Evolutionary conservation across 257 asterid species (phyloP).

Genomic region (Misopates orontium): DNA sequence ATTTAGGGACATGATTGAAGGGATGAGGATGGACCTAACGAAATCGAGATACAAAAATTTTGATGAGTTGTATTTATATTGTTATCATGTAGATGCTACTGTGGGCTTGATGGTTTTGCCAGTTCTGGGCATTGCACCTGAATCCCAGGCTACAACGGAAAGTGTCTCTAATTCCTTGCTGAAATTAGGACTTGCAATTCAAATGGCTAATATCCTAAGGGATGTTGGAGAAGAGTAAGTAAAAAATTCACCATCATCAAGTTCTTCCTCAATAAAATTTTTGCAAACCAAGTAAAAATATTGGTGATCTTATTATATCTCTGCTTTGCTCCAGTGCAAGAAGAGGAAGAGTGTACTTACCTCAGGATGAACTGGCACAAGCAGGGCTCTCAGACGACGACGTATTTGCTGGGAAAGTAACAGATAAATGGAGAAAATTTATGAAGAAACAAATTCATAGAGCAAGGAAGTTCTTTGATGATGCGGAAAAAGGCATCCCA

Average conservation of each 20-base stretch:
- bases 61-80: constrained; percentile 85
- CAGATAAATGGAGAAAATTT: constrained; percentile 90
- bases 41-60: constrained; percentile 86
- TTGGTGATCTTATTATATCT: no score
- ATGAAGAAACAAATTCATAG: constrained; percentile 91
- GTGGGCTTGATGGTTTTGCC: constrained; percentile 99
- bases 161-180: constrained; percentile 81
- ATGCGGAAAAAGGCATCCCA: constrained; percentile 78
- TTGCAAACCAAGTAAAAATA: no score
- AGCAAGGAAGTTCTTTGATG: constrained; percentile 85
- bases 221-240: constrained; percentile 99
- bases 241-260: not conserved
- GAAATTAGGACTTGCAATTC: constrained; percentile 86
- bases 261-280: no score
- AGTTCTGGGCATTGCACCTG: constrained; percentile 94
- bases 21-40: constrained; percentile 92
- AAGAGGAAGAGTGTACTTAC: constrained; percentile 89
- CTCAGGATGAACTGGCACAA: constrained; percentile 91
- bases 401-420: constrained; percentile 77
- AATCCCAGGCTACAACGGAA: constrained; percentile 82
- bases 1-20: constrained; percentile 95
- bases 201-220: constrained; percentile 88
- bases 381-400: constrained; percentile 91
- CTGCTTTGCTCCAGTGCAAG: constrained; percentile 58
- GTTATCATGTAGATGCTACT: constrained; percentile 95